Base-by-base conservation (phyloP, 2,329 filamentous ascomycete species). In the Domatiomyces catenatus region DNA sequence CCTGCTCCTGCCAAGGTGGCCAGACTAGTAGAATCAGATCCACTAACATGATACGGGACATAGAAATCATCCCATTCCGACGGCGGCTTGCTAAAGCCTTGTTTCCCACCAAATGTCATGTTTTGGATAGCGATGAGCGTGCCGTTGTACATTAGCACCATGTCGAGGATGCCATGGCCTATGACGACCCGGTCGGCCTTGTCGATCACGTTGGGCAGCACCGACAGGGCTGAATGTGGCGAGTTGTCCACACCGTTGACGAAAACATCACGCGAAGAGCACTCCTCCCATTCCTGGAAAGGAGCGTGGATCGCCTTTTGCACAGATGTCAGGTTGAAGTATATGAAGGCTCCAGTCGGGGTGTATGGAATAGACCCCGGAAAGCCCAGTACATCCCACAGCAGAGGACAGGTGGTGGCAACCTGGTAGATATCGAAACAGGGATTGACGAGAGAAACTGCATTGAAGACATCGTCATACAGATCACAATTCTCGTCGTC, bases 381-480 rank as follows among this genome's bases (percentile, higher is more conserved):
- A 65, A 83, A 82, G 15, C 79, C 79, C 2, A 89, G 70, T 0
- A 83, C 76, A 52, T 87, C 80, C 74, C 78, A 86, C 1, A 77
- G 69, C 2, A 80, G 57, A 0, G 86, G 86, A 62, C 86, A 92
- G 10, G 80, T 83, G 3, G 78, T 80, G 2, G 77, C 77, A 12
- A 90, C 75, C 47, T 84, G 77, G 66, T 90, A 92, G 8, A 85
- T 69, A 63, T 87, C 79, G 67, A 84, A 93, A 69, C 86, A 92
- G 0, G 86, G 86, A 67, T 92, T 92, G 32, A 77, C 65, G 1
- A 69, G 61, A 3, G 70, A 54, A 6, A 75, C 74, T 26, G 78
- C 81, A 0, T 70, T 57, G 58, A 69, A 69, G 26, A 85, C 75
- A 19, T 74, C 68, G 51, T 73, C 64, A 59, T 75, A 83, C 18